Base-by-base conservation (phyloP, 192 early-diverging fungal species). In the Entomortierella beljakovae region DNA sequence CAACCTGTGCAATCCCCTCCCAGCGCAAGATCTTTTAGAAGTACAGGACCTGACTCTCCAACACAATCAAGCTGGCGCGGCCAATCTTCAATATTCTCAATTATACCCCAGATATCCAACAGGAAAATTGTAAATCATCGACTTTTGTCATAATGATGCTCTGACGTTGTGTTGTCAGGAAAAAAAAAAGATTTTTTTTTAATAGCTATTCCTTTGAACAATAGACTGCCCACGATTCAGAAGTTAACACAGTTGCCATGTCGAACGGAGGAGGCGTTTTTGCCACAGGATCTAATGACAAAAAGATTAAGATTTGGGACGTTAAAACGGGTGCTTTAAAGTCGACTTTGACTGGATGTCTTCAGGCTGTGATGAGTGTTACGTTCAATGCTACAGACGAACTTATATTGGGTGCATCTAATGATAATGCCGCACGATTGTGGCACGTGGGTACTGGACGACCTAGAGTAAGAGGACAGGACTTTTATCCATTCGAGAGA, bases 391-490 rank as follows among this genome's bases (percentile, higher is more conserved):
- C 81, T 10, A 75, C 85, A 9, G 88, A 90, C 59, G 93, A 95
- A 2, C 73, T 88, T 20, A 67, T 96, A 9, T 70, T 93, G 74
- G 96, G 92, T 0, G 90, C 94, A 8, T 95, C 94, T 10, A 97
- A 95, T 77, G 97, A 99, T 68, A 92, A 95, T 81, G 92, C 95
- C 3, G 91, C 91, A 18, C 91, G 95, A 61, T 85, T 97, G 48
- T 98, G 96, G 98, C 81, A 90, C 62, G 72, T 96, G 26, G 83
- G 86, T 25, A 96, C 93, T 1, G 89, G 90, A 15, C 79, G 95
- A 35, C 84, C 94, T 51, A 83, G 82, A 64, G 94, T 93, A 82
- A 13, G 73, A n/a, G n/a, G n/a, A n/a, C n/a, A n/a, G n/a, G n/a
- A n/a, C n/a, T n/a, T n/a, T n/a, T n/a, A n/a, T n/a, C n/a, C n/a